Evolutionary conservation across 768 basidiomycete genomes (phyloP), one percentile per base, ranked within the genome.

Genomic region (Boletus pseudo-olivaceus): DNA sequence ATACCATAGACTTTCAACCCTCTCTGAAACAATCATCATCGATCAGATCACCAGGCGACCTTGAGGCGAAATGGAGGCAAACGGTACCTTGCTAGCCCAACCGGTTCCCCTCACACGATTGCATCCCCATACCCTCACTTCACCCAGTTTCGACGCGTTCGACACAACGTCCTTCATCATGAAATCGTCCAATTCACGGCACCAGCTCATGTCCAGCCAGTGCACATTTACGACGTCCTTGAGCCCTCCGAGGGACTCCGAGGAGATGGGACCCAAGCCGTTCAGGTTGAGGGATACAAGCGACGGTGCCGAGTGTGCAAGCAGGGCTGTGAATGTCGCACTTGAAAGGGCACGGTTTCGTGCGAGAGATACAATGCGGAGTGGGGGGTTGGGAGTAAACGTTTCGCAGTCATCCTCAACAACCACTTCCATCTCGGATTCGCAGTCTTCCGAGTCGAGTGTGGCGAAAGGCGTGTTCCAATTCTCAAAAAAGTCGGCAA

Each of bases 161-260:
- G 80, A 75, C 40, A 93, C 62, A 60, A 93, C 72, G 14, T 74
- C 80, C 69, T 90, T 87, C 57, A 98, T 72, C 4, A 88, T 77
- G 63, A 88, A 94, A 69, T 98, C 88, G 54, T 94, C 87, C 38
- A 90, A 77, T 20, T 81, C 78, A 45, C 95, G 75, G 62, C 93
- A 93, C 82, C 88, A 98, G 1, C 94, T 88, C 3, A 94, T 70
- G 64, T 98, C 90, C 38, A 98, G 57, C 64, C 73, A 78, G 61
- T 67, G 72, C 65, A 96, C 57, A 34, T 77, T 71, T 3, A 59
- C 64, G 15, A 69, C 75, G 10, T 35, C 68, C 73, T 67, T 64
- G 40, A 69, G 66, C 23, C 72, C 63, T 12, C 61, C 72, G 29
- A 89, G 66, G 2, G 73, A 69, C 12, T 81, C 81, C 33, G 77